Evolutionary conservation across 2,329 filamentous ascomycete species (phyloP), one percentile per base, ranked within the genome.

Genomic region (Lachnellula arida): DNA sequence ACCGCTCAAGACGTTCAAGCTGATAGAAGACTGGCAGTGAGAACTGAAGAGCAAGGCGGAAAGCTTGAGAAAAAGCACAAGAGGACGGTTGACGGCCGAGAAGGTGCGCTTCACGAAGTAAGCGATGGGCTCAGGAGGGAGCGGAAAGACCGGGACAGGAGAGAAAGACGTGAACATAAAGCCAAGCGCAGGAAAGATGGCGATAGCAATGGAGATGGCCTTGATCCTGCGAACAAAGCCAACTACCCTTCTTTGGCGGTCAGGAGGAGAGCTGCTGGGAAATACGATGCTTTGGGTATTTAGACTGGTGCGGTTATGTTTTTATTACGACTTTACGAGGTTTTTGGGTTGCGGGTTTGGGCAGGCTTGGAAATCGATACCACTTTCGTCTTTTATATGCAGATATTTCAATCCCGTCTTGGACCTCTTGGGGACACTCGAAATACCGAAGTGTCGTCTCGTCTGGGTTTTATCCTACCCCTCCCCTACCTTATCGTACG

Each of bases 281-380:
- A 65, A 48, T 66, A 65, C 42, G 62, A 65, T 55, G 57, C 59
- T n/a, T 50, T 66, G 50, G 63, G 64, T 43, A 64, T 61, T 44
- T 63, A 53, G 23, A 37, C 11, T 12, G 17, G 5, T 11, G 5
- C 11, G 15, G 2, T 28, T 47, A 23, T 42, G 19, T 46, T 22
- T 39, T 17, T 17, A 50, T 44, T 22, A 55, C 42, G 51, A 55
- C 22, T 17, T 51, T 19, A 50, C 40, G 51, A 47, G 22, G 44
- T 49, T 49, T 46, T 23, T 19, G 40, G 35, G 2, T 15, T 25
- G 32, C 3, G 19, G 37, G 37, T 53, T 34, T 43, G 14, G 43
- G 42, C 42, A 43, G 47, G 53, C 37, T 46, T 42, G 9, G 39
- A 34, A 25, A 35, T 53, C 43, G 55, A 40, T 40, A 40, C 37